A percentile compares a stretch with the other conserved stretches of the same genome.
Evolutionary conservation across 768 basidiomycete genomes (phyloP).

Genomic region (Kwoniella heveanensis): DNA sequence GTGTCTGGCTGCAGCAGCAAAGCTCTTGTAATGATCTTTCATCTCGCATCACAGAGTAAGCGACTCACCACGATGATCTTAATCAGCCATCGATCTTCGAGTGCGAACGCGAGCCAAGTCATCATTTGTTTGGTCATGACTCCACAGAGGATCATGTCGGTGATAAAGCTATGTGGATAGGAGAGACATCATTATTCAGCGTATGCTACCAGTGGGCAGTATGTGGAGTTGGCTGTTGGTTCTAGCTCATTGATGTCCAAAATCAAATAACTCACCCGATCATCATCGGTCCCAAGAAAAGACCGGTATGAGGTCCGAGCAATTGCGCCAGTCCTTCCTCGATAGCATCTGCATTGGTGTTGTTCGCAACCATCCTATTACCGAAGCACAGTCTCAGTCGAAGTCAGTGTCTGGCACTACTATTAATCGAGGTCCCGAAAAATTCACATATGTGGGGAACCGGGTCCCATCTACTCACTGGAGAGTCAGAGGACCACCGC

Average conservation of each 20-base stretch:
- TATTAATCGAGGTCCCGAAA: no score
- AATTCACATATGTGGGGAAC: no score
- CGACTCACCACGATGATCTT: conserved; percentile 7
- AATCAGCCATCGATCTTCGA: conserved; percentile 15
- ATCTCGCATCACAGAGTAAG: no score
- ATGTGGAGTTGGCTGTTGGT: no score
- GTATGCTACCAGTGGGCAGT: no score
- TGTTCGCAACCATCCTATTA: neutral
- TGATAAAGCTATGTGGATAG: conserved; percentile 1
- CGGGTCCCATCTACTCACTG: no score
- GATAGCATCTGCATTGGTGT: neutral
- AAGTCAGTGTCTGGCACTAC: no score
- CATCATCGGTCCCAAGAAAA: conserved; percentile 6
- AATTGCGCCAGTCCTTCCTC: conserved; percentile 1
- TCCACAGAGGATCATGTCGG: conserved; percentile 10
- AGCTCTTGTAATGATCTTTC: no score
- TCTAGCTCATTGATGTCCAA: no score
- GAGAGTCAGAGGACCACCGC: neutral
- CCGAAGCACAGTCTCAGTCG: no score
- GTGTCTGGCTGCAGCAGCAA: no score
- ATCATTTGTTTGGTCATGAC: conserved; percentile 5
- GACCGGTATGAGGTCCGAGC: neutral
- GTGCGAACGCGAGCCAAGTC: conserved; percentile 4
- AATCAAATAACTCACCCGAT: conserved; percentile 1
- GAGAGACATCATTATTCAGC: no score